phyloP scores from a whole-genome alignment of 1,284 basidiomycete species.

The Malassezia furfur region DNA sequence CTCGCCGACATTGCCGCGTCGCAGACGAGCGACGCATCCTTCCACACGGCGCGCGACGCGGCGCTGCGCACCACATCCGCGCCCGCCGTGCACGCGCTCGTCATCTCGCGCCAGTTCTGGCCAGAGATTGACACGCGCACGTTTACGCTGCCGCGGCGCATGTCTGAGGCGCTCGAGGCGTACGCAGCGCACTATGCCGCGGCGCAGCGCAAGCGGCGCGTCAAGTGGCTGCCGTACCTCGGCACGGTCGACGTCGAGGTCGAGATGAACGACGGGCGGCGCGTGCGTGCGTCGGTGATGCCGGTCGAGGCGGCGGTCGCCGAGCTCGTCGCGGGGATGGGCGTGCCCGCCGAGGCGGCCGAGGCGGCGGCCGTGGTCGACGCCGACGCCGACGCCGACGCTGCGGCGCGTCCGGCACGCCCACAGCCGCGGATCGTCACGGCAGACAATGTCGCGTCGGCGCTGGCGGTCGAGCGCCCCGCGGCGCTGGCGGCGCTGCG shows the following conservation, averaged over 20 bases:
- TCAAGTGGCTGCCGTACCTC: conserved; percentile 34
- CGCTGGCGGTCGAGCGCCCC: conserved; percentile 8
- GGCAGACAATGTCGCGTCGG: conserved; percentile 13
- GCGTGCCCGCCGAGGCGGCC: neutral
- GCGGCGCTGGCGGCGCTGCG: conserved; percentile 13
- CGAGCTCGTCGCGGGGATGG: conserved; percentile 12
- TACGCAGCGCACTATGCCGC: conserved; percentile 18
- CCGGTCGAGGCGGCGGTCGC: conserved; percentile 10
- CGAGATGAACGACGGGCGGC: conserved; percentile 26
- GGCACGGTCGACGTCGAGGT: conserved; percentile 32
- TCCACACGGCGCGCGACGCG: conserved; percentile 17
- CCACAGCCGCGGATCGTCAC: conserved; percentile 4
- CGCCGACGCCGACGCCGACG: neutral
- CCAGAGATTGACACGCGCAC: conserved; percentile 24
- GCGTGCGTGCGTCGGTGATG: conserved; percentile 9
- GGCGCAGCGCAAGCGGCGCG: conserved; percentile 23
- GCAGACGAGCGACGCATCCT: conserved; percentile 22
- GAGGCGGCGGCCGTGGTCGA: neutral
- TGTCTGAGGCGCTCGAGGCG: conserved; percentile 24
- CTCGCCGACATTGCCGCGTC: conserved; percentile 38
- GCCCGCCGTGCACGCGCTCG: conserved; percentile 30
- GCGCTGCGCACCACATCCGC: neutral
- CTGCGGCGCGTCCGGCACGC: too few species aligned
- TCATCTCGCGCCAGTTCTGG: conserved; percentile 45
- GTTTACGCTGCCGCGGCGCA: conserved; percentile 30